phyloP scores from a whole-genome alignment of 306 rosid genomes.

The Medicago truncatula region MtrunA17r5.0-ANR NC_053048.1:392501-393000 shows the following conservation, averaged over 20 bases:
- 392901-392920: not conserved
- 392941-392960: conserved; percentile 94
- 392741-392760: not conserved
- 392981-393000: conserved; percentile 85
- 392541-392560: not conserved
- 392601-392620: not conserved
- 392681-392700: not conserved
- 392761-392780: not conserved
- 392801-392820: not conserved
- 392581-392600: not conserved
- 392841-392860: not conserved
- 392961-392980: conserved; percentile 94
- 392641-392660: not conserved
- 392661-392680: not conserved
- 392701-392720: not conserved
- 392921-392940: conserved; percentile 41
- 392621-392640: not conserved
- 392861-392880: not conserved
- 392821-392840: not conserved
- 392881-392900: not conserved
- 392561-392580: no score
- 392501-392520: not conserved
- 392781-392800: not conserved
- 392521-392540: not conserved
- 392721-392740: not conserved